Evolutionary conservation across 176 grass and related monocot species (phyloP).

Genomic region (Oryza meridionalis): DNA sequence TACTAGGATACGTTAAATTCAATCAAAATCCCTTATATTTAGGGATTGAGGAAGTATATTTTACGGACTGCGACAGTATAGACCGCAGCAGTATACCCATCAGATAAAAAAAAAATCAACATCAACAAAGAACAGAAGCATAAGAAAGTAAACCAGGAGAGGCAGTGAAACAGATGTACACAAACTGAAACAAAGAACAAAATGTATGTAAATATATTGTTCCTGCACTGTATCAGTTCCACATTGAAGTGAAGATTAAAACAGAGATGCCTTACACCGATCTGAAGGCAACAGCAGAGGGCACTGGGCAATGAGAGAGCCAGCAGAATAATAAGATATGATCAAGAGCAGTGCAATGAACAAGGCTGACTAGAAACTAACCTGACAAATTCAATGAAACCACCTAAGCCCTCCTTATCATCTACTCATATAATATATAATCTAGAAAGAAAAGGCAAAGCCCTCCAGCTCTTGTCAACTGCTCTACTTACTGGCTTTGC

Average conservation of each 20-base stretch:
- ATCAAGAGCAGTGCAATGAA: background rate
- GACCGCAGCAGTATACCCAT: no score
- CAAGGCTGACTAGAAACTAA: slow-evolving; percentile 33
- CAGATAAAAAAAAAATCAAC: background rate
- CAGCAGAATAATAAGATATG: background rate
- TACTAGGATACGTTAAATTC: no score
- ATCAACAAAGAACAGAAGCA: background rate
- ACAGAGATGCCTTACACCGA: background rate
- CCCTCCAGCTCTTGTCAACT: background rate
- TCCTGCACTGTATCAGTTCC: slow-evolving; percentile 30
- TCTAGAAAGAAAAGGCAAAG: slow-evolving; percentile 1
- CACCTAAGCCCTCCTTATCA: background rate
- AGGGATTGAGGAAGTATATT: no score
- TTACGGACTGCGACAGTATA: no score
- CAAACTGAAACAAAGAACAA: background rate
- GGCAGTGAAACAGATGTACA: background rate
- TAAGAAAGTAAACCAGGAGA: background rate
- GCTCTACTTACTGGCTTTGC: background rate
- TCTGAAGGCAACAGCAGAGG: background rate
- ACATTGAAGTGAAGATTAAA: slow-evolving; percentile 2
- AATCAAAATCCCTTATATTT: no score
- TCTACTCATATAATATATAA: slow-evolving; percentile 4
- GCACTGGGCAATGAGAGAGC: background rate
- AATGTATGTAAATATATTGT: slow-evolving; percentile 28
- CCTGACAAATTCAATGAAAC: slow-evolving; percentile 16